These are phyloP conservation scores for Diaporthe sp. DNA, from an alignment of 2,329 filamentous ascomycete genomes.

Conservation along the genomic window DNA sequence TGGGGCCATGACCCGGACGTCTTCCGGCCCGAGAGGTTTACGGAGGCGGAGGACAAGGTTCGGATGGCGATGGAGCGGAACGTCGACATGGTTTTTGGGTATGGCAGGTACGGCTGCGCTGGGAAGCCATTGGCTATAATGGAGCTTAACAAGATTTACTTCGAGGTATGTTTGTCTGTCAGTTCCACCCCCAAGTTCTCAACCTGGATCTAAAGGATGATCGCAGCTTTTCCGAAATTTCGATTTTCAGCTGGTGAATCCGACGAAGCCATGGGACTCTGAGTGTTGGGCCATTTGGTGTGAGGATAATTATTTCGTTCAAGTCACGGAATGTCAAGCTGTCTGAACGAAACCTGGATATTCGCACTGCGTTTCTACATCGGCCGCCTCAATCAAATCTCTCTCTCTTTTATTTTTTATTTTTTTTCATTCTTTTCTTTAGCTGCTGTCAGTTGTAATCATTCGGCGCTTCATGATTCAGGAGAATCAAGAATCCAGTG, in stretches of 20 bases:
- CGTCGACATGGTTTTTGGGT: conserved; percentile 56
- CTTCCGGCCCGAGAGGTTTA: conserved; percentile 74
- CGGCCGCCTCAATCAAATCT: too few species aligned
- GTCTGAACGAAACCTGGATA: neutral
- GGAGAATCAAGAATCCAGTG: too few species aligned
- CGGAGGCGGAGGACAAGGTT: conserved; percentile 55
- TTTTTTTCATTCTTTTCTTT: too few species aligned
- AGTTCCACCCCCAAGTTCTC: too few species aligned
- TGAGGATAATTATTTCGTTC: conserved; percentile 28
- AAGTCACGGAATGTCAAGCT: conserved; percentile 21
- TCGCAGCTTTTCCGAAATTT: conserved; percentile 35
- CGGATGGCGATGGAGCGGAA: conserved; percentile 50
- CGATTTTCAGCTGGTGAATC: conserved; percentile 37
- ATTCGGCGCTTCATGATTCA: too few species aligned
- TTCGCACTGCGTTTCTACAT: too few species aligned
- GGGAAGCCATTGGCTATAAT: conserved; percentile 60
- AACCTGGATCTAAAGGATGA: too few species aligned
- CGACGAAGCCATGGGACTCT: conserved; percentile 28
- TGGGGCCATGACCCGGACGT: conserved; percentile 68
- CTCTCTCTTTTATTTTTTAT: too few species aligned
- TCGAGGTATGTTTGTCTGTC: conserved; percentile 50
- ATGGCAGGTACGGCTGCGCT: conserved; percentile 56
- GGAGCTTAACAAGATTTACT: conserved; percentile 58
- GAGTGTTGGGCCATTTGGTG: conserved; percentile 21
- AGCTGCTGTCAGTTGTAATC: too few species aligned